Evolutionary conservation across 768 basidiomycete genomes (phyloP).

Genomic region (Obba rivulosa): DNA sequence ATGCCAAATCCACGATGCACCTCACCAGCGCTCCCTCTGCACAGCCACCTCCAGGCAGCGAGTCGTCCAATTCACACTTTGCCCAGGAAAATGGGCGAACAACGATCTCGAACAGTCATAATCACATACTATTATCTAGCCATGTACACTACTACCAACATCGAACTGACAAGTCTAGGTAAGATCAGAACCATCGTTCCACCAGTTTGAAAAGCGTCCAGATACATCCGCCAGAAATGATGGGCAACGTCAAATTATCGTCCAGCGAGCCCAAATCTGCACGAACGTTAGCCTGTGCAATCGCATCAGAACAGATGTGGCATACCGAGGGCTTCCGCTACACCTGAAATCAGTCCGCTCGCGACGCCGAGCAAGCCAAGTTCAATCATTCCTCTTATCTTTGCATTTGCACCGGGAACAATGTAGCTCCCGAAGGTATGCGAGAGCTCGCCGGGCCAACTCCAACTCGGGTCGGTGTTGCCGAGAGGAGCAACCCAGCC

Average conservation of each 20-base stretch:
- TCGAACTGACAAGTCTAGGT: no score
- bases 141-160: no score
- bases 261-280: constrained; percentile 80
- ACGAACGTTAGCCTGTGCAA: neutral
- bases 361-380: constrained; percentile 52
- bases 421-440: neutral
- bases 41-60: no score
- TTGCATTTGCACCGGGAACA: no score
- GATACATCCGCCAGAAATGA: constrained; percentile 73
- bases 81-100: no score
- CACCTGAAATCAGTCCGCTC: constrained; percentile 73
- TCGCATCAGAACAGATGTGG: constrained; percentile 10
- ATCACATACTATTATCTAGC: no score
- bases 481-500: constrained; percentile 48
- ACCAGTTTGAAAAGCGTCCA: constrained; percentile 48
- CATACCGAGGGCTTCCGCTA: constrained; percentile 87
- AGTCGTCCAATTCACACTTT: no score
- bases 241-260: constrained; percentile 87
- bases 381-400: constrained; percentile 28
- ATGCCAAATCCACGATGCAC: no score
- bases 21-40: no score
- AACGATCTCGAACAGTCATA: no score
- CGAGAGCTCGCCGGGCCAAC: constrained; percentile 31
- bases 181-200: constrained; percentile 8
- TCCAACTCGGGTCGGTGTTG: constrained; percentile 42